Base-by-base conservation (phyloP, 345 rosid species). In the Camelina sativa region DNA sequence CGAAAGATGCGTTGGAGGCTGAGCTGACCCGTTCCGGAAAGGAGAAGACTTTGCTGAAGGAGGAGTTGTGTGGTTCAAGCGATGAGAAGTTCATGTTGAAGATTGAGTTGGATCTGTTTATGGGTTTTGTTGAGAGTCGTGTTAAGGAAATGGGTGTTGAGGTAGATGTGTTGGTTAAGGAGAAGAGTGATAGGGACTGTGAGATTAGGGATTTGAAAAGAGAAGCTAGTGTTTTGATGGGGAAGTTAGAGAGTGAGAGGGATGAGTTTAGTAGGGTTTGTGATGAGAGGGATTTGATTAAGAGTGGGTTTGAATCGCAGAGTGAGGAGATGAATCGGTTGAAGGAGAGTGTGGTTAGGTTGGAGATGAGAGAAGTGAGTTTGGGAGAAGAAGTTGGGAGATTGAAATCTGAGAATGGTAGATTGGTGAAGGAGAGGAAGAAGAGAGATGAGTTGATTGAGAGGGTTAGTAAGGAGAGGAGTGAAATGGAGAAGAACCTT, bases 251-350 rank as follows among this genome's bases (percentile, higher is more conserved):
- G 65, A 79, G 35, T 15, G 88, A 85, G 80, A 86, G 81, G 19
- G 63, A 51, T 7, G 68, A 64, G 34, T 28, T 80, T 48, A 50
- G 69, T 4, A 63, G 47, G 76, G 86, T 84, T 67, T 69, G 47
- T 44, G 30, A 13, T 20, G 94, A 91, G 84, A 88, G 85, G 82
- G 92, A 86, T 40, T 43, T 51, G 56, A 25, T 85, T 11, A 84
- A 43, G 86, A 61, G 40, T 59, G 85, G 76, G 55, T 41, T 82
- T 41, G 76, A 78, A 51, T 25, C 59, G 47, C 70, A 77, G 84
- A 62, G 56, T 48, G 64, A 72, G 77, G 90, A 83, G 74, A 75
- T 66, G 34, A 40, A 28, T 69, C 62, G 44, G 30, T 69, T 91
- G 83, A 85, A 72, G 63, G 81, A 65, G 66, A 83, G 55, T 43